phyloP scores from a whole-genome alignment of 2,329 filamentous ascomycete genomes.

The Dactylellina cionopaga region DNA sequence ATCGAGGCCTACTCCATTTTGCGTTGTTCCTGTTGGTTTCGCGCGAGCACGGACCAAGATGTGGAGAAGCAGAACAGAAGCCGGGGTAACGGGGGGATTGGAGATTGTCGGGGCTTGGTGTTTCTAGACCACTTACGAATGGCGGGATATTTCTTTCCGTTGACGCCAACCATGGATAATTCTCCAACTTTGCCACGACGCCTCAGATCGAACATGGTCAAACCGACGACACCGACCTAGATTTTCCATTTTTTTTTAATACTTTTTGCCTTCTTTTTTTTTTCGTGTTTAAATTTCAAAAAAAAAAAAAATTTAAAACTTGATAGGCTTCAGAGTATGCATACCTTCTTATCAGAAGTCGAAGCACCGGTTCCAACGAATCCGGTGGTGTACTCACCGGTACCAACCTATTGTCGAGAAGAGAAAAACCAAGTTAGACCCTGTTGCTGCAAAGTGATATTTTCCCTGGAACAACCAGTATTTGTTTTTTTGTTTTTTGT shows the following conservation, averaged over 20 bases:
- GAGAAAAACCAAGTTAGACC: constrained; percentile 49
- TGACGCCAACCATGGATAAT: constrained; percentile 88
- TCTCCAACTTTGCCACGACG: constrained; percentile 86
- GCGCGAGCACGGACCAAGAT: constrained; percentile 17
- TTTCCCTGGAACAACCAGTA: background rate
- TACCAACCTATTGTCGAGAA: constrained; percentile 73
- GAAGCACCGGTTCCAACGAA: constrained; percentile 87
- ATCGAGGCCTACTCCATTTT: too few relatives aligned
- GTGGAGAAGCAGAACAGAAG: constrained; percentile 19
- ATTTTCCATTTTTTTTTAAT: constrained; percentile 18
- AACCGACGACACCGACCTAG: constrained; percentile 82
- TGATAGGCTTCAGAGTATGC: background rate
- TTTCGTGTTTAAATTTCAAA: background rate
- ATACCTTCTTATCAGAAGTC: constrained; percentile 84
- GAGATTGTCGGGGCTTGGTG: constrained; percentile 1
- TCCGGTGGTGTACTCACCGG: constrained; percentile 95
- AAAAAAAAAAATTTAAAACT: background rate
- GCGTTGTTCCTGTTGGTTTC: constrained; percentile 31
- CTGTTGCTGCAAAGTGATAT: constrained; percentile 24
- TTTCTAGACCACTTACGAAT: constrained; percentile 72
- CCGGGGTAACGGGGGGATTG: constrained; percentile 1
- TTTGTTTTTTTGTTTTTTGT: background rate
- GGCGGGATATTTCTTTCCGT: constrained; percentile 87
- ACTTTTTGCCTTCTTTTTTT: constrained; percentile 19
- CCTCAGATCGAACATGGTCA: constrained; percentile 88